Conservation (phyloP, 176 grass and related monocot species). For the Olyra latifolia region DNA sequence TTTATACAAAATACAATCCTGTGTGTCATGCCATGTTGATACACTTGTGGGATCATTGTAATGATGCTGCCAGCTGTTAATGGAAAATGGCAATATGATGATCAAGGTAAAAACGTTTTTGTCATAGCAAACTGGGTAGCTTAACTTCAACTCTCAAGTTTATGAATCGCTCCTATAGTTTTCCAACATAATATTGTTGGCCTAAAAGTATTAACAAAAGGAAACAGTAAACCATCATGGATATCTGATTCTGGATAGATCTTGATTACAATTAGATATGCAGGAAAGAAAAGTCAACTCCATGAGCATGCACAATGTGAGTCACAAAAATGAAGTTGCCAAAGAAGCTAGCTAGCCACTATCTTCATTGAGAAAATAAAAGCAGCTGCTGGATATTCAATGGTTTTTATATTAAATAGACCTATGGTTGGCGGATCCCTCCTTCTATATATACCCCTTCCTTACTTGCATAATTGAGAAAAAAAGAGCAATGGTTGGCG, state of each 20-base stretch:
- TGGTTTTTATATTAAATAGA: too few relatives aligned
- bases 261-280: background rate
- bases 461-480: background rate
- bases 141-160: background rate
- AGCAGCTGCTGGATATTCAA: too few relatives aligned
- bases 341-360: too few relatives aligned
- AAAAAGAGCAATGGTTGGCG: too few relatives aligned
- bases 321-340: background rate
- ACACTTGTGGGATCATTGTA: background rate
- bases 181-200: background rate
- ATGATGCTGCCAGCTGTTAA: background rate
- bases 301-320: background rate
- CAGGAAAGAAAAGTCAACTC: background rate
- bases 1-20: background rate
- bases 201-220: background rate
- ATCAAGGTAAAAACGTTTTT: background rate
- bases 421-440: too few relatives aligned
- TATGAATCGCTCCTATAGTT: background rate
- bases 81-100: background rate
- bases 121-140: background rate
- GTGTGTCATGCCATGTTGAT: background rate
- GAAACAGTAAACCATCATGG: background rate
- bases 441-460: too few relatives aligned
- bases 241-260: background rate
- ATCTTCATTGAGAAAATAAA: too few relatives aligned